A percentile compares a stretch with the other conserved stretches of the same genome.
Evolutionary conservation across 768 basidiomycete genomes (phyloP).

Genomic region (Pleurotus tuber-regium): DNA sequence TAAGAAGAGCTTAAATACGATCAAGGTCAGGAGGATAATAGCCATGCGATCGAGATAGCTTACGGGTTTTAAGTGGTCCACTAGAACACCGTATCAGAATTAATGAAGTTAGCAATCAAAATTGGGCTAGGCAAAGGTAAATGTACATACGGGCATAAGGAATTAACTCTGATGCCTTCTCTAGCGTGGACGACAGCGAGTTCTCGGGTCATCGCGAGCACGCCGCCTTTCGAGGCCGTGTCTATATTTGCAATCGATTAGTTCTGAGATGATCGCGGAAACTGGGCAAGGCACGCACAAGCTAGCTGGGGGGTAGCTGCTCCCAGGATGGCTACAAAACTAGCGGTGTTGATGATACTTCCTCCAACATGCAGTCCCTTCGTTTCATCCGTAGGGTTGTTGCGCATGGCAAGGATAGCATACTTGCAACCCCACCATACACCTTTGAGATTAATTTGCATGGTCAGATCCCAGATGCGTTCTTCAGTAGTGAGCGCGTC

Average conservation of each 20-base stretch:
- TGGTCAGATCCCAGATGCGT: constrained; percentile 91
- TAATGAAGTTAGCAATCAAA: no score
- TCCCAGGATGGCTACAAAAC: constrained; percentile 93
- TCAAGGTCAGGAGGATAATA: neutral
- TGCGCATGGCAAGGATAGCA: constrained; percentile 93
- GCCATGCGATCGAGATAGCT: constrained; percentile 22
- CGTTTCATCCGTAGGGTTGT: constrained; percentile 79
- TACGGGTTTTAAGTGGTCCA: constrained; percentile 93
- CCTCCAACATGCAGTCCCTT: constrained; percentile 81
- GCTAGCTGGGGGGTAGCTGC: constrained; percentile 99
- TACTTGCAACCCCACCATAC: constrained; percentile 99
- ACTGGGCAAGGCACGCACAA: constrained; percentile 50
- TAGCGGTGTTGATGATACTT: constrained; percentile 97
- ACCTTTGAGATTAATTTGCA: constrained; percentile 95
- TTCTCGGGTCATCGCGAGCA: constrained; percentile 98
- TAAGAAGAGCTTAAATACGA: constrained; percentile 71
- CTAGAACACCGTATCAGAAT: no score
- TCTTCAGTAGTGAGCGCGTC: constrained; percentile 97
- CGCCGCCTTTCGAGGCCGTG: constrained; percentile 97
- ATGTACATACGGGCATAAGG: constrained; percentile 84
- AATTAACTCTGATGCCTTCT: constrained; percentile 95
- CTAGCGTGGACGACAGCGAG: constrained; percentile 96
- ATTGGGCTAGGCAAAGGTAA: constrained; percentile 1
- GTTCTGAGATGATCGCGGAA: constrained; percentile 9
- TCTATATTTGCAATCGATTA: constrained; percentile 43